Percentiles rank a stretch among this genome's conserved stretches.
Conservation (phyloP, 257 asterid genomes). For the Solanum neorickii region DNA sequence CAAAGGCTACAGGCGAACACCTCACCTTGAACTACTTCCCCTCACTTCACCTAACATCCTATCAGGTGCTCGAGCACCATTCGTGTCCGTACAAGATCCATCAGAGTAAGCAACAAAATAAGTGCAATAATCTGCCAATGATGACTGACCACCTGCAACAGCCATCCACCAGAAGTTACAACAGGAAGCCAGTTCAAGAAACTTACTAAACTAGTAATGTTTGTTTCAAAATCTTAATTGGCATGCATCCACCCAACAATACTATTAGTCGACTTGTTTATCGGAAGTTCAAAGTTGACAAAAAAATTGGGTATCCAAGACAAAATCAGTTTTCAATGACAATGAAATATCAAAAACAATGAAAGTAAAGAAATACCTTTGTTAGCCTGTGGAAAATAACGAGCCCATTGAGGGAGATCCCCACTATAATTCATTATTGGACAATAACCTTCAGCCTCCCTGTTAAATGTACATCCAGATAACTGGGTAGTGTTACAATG, state of each 20-base stretch:
- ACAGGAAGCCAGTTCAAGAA: neutral
- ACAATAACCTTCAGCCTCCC: constrained; percentile 97
- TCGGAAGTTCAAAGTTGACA: neutral
- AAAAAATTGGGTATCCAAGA: neutral
- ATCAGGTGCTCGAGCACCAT: constrained; percentile 94
- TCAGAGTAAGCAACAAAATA: constrained; percentile 94
- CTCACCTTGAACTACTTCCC: constrained; percentile 78
- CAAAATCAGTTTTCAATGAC: neutral
- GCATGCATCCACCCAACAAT: neutral
- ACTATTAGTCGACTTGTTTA: neutral
- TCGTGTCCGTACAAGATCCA: constrained; percentile 95
- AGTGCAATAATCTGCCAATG: constrained; percentile 98
- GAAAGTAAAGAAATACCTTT: constrained; percentile 36
- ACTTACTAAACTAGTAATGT: neutral
- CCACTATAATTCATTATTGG: constrained; percentile 86
- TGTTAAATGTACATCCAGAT: constrained; percentile 88
- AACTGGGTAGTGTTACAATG: constrained; percentile 83
- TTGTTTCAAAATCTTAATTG: neutral
- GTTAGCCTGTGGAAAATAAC: constrained; percentile 82
- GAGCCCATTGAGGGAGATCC: constrained; percentile 95
- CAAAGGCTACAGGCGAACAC: neutral
- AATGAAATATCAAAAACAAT: neutral
- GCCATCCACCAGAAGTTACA: neutral
- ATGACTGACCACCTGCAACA: constrained; percentile 91
- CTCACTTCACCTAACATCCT: constrained; percentile 97